phyloP scores from a whole-genome alignment of 1,284 basidiomycete genomes.

The Sparassis latifolia region DNA sequence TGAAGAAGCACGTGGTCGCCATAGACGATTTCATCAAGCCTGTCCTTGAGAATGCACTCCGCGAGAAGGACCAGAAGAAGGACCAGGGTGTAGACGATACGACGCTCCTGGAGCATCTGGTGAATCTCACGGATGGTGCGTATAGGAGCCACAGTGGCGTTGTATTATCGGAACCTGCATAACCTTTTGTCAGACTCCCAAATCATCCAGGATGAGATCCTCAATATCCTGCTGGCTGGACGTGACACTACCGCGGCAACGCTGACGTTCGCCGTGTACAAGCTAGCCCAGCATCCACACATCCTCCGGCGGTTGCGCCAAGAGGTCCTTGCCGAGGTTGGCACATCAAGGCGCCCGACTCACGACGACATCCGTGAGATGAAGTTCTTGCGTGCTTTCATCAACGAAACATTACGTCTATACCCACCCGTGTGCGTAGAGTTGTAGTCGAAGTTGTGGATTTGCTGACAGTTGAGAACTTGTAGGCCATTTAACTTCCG shows the following conservation, averaged over 20 bases:
- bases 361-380: conserved; percentile 34
- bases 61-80: conserved; percentile 23
- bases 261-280: conserved; percentile 32
- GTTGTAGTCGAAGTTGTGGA: neutral
- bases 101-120: conserved; percentile 45
- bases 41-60: conserved; percentile 39
- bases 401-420: conserved; percentile 51
- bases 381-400: conserved; percentile 35
- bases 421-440: conserved; percentile 44
- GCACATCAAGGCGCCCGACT: conserved; percentile 24
- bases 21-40: conserved; percentile 47
- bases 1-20: conserved; percentile 36
- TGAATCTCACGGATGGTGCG: conserved; percentile 42
- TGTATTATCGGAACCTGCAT: neutral
- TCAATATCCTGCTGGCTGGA: conserved; percentile 31
- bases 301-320: conserved; percentile 28
- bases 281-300: conserved; percentile 30
- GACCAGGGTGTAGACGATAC: conserved; percentile 30
- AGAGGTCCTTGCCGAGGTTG: conserved; percentile 31
- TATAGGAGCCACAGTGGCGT: neutral
- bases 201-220: conserved; percentile 28
- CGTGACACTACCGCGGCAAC: conserved; percentile 33
- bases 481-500: conserved; percentile 44
- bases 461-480: neutral
- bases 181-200: conserved; percentile 14